Conservation (phyloP, 176 grass and related monocot genomes). For the Alloteropsis semialata region DNA sequence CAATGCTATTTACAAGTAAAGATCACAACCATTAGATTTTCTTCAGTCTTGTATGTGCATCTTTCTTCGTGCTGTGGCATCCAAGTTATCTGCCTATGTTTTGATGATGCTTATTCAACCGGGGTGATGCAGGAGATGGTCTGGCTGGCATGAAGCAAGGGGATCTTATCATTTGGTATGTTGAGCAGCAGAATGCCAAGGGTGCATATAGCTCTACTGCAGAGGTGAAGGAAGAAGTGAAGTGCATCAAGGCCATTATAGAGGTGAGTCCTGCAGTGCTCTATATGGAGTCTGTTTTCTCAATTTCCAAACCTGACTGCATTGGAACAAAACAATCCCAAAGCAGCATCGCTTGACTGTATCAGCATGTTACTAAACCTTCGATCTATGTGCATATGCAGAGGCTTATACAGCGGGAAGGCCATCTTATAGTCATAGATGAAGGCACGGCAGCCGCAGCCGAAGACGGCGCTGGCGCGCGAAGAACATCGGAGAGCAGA, state of each 20-base stretch:
- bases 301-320: background rate
- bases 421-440: constrained; percentile 94
- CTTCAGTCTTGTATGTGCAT: too few relatives aligned
- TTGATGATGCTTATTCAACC: background rate
- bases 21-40: too few relatives aligned
- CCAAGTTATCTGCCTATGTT: background rate
- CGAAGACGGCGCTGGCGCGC: constrained; percentile 28
- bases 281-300: background rate
- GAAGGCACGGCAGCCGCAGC: constrained; percentile 43
- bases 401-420: constrained; percentile 94
- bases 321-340: background rate
- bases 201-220: constrained; percentile 74
- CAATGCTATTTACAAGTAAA: too few relatives aligned
- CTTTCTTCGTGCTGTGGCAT: background rate
- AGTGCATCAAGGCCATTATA: constrained; percentile 89
- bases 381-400: constrained; percentile 38
- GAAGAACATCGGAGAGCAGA: constrained; percentile 55
- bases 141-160: constrained; percentile 96
- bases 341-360: background rate
- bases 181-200: constrained; percentile 88
- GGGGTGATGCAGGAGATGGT: constrained; percentile 50
- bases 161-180: constrained; percentile 94
- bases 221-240: constrained; percentile 93
- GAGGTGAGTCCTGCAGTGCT: constrained; percentile 49
- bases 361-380: background rate